Conservation (phyloP, 768 basidiomycete genomes). For the Cubamyces sp. region DNA sequence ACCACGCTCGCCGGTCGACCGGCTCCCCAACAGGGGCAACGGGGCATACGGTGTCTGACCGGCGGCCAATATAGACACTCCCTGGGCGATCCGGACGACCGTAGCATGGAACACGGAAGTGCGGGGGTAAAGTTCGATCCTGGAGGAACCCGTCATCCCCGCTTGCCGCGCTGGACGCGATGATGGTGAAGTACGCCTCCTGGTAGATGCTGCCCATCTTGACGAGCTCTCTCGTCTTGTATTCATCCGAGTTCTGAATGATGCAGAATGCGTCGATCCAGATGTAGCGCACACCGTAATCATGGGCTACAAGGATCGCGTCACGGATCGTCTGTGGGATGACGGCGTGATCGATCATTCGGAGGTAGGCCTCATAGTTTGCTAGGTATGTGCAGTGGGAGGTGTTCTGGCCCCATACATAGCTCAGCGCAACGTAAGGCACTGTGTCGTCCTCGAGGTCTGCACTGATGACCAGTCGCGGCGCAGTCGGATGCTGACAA, state of each 20-base stretch:
- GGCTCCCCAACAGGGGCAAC: background rate
- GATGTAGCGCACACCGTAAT: background rate
- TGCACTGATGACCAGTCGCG: background rate
- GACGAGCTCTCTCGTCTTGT: background rate
- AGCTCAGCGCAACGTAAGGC: background rate
- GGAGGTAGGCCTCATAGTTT: background rate
- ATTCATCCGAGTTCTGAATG: background rate
- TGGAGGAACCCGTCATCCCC: background rate
- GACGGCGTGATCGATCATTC: background rate
- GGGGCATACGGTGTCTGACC: background rate
- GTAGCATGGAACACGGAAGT: background rate
- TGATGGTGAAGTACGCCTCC: background rate
- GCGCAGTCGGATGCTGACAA: background rate
- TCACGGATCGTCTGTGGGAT: slow-evolving; percentile 6
- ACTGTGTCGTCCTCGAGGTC: background rate
- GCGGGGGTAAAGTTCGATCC: background rate
- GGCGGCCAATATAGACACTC: background rate
- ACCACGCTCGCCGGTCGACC: background rate
- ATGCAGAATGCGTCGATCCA: slow-evolving; percentile 12
- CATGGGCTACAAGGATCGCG: background rate
- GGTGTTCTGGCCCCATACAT: background rate
- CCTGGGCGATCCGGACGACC: background rate
- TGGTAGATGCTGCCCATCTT: background rate
- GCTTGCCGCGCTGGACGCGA: background rate
- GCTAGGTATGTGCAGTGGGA: background rate